These are phyloP conservation scores for Hibiscus mutabilis DNA, from an alignment of 345 rosid species.

Conservation along the genomic window DNA sequence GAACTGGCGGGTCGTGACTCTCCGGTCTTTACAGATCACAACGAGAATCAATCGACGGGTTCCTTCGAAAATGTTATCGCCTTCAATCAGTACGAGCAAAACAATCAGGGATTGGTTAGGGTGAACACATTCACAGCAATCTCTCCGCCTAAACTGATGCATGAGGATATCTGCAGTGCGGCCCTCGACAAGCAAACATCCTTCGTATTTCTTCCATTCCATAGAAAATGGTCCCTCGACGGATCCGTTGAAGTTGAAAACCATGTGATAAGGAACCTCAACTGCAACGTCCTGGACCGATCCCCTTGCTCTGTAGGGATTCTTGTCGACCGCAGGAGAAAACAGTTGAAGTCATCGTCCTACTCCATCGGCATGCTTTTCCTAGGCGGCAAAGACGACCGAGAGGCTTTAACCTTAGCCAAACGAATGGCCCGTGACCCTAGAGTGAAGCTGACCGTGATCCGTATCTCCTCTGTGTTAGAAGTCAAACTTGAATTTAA, in stretches of 20 bases:
- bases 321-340: neutral
- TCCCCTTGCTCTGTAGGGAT: slow-evolving; percentile 41
- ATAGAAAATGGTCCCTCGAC: slow-evolving; percentile 22
- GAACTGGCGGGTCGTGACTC: slow-evolving; percentile 21
- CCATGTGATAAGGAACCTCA: slow-evolving; percentile 17
- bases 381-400: slow-evolving; percentile 57
- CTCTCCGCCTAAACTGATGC: slow-evolving; percentile 28
- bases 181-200: slow-evolving; percentile 30
- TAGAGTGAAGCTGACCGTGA: slow-evolving; percentile 23
- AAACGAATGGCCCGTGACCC: slow-evolving; percentile 39
- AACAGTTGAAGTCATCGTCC: neutral
- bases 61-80: slow-evolving; percentile 13
- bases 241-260: slow-evolving; percentile 25
- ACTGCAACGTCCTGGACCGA: slow-evolving; percentile 22
- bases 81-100: slow-evolving; percentile 21
- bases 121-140: slow-evolving; percentile 32
- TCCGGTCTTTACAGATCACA: slow-evolving; percentile 30
- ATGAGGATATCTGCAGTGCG: slow-evolving; percentile 28
- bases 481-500: no score
- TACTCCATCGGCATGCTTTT: slow-evolving; percentile 34
- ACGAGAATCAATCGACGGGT: neutral
- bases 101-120: neutral
- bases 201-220: slow-evolving; percentile 37
- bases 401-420: slow-evolving; percentile 42
- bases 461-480: slow-evolving; percentile 19